Evolutionary conservation across 2,329 filamentous ascomycete species (phyloP), one percentile per base, ranked within the genome.

Genomic region (Pseudogymnoascus sp.): DNA sequence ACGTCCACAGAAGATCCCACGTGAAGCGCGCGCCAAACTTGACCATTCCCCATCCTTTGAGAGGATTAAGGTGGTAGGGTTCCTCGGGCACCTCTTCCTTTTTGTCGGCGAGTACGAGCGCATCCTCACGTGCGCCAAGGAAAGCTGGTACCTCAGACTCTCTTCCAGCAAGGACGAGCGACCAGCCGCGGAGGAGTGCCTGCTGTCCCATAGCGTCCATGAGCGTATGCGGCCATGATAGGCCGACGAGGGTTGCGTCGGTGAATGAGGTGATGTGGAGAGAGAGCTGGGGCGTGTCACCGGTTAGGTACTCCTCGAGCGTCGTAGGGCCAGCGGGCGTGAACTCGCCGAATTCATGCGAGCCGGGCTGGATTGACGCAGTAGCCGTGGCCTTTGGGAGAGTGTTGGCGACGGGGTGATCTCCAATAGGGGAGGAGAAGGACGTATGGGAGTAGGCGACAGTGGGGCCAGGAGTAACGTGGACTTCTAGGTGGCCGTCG

Each of bases 211-310:
- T 72, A 2, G 72, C 77, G 64, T 83, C 81, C 62, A 77, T 75
- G 5, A 81, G 67, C 0, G 75, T 76, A 67, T 84, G 82, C 1
- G 77, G 75, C 70, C 74, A 81, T 1, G 71, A 70, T 0, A 83
- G 64, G 0, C 74, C 72, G 1, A 84, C 71, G 0, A 83, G 67
- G 0, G 81, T 84, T 0, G 78, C 77, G 62, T 84, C 77, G 2
- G 66, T 67, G 66, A 84, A 83, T 0, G 75, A 74, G 3, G 76
- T 74, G 42, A 83, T 71, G 64, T 80, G 78, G 4, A 83, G 69
- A 3, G 74, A 74, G 4, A 83, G 67, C 66, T 78, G 77, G 0
- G 80, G 80, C 15, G 66, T 69, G 66, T 82, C 79, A 4, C 67
- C 64, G 45, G 69, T 67, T 10, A 79, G 58, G 63, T 76, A 79